Percentiles rank a stretch among this genome's conserved stretches.
Evolutionary conservation across 2,329 filamentous ascomycete species (phyloP).

Genomic region (Alternaria conjuncta): DNA sequence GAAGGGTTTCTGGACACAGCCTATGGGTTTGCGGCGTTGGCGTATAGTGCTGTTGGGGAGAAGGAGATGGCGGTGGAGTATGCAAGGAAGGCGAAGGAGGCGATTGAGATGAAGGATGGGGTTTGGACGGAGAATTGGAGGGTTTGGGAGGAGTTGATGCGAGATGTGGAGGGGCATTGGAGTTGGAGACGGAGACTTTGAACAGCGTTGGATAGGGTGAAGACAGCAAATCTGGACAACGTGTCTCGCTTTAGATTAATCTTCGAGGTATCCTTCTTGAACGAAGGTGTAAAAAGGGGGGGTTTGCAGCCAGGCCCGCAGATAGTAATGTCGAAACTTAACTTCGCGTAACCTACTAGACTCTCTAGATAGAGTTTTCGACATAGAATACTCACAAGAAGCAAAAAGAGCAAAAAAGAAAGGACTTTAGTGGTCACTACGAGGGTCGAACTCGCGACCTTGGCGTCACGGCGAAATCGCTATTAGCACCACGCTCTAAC

Average conservation of each 20-base stretch:
- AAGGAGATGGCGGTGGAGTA: constrained; percentile 35
- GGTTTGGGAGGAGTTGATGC: constrained; percentile 41
- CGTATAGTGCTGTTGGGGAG: constrained; percentile 46
- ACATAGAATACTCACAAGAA: background rate
- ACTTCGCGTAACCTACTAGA: too few species aligned
- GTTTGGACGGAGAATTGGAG: constrained; percentile 36
- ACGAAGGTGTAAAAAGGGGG: background rate
- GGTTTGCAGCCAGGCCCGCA: too few species aligned
- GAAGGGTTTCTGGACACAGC: constrained; percentile 50
- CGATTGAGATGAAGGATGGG: constrained; percentile 49
- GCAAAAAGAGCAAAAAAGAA: background rate
- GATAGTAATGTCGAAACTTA: too few species aligned
- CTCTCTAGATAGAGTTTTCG: background rate
- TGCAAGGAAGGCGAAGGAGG: constrained; percentile 44
- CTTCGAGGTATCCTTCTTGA: too few species aligned
- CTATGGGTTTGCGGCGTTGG: constrained; percentile 50
- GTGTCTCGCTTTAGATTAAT: too few species aligned
- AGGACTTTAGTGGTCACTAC: background rate
- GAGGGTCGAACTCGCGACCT: background rate
- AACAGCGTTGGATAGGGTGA: background rate
- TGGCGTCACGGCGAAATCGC: background rate
- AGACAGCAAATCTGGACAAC: too few species aligned
- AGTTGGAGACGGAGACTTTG: constrained; percentile 9
- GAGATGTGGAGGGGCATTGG: constrained; percentile 7
- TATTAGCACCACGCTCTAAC: background rate